Evolutionary conservation across 108 stramenopile genomes (phyloP).

Genomic region (Pseudonitzschia pungens): DNA sequence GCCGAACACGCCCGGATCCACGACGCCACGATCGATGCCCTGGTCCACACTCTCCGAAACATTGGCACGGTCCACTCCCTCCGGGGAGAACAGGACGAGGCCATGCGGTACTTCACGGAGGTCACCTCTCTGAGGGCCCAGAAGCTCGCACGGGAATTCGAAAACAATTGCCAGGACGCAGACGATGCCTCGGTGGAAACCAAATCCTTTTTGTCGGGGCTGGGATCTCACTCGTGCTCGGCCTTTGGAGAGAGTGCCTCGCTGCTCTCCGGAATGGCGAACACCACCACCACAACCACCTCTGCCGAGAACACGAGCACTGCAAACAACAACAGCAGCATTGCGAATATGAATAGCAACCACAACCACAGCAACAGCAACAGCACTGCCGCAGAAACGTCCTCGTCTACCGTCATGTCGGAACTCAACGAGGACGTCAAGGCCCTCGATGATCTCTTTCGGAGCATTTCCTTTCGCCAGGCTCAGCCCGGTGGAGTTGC

Average conservation of each 20-base stretch:
- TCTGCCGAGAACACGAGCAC: background rate
- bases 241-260: no score
- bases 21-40: slow-evolving; percentile 59
- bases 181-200: slow-evolving; percentile 25
- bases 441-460: slow-evolving; percentile 79
- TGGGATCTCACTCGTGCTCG: no score
- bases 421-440: slow-evolving; percentile 83
- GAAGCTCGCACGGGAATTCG: slow-evolving; percentile 9
- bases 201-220: slow-evolving; percentile 27
- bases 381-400: background rate
- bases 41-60: slow-evolving; percentile 64
- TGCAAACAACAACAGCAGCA: background rate
- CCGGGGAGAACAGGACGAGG: slow-evolving; percentile 71
- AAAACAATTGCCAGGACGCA: slow-evolving; percentile 30
- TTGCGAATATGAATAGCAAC: no score
- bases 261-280: no score
- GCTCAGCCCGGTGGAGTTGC: no score
- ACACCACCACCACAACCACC: background rate
- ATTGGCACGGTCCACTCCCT: slow-evolving; percentile 82
- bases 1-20: slow-evolving; percentile 16
- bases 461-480: slow-evolving; percentile 73
- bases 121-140: slow-evolving; percentile 69
- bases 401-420: slow-evolving; percentile 43
- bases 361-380: slow-evolving; percentile 22
- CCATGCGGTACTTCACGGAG: slow-evolving; percentile 77